Conservation (phyloP, 176 grass and related monocot species). For the Triticum monococcum region DNA sequence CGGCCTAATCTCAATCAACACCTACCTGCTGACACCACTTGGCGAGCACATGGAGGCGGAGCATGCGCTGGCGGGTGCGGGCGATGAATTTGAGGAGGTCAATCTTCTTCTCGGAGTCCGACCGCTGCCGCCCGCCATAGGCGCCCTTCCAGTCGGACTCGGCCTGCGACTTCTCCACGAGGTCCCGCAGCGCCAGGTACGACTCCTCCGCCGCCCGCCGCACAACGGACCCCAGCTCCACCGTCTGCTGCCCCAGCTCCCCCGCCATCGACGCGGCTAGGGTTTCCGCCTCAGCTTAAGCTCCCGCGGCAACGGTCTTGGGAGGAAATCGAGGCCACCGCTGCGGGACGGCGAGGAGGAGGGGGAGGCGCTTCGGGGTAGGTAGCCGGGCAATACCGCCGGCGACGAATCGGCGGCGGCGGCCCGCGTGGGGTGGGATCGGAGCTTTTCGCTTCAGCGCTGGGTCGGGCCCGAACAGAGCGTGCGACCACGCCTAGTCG, state of each 20-base stretch:
- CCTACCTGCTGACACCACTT: constrained; percentile 99
- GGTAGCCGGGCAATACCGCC: constrained; percentile 16
- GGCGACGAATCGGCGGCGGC: constrained; percentile 24
- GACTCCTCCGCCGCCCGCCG: constrained; percentile 84
- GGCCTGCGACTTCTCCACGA: constrained; percentile 72
- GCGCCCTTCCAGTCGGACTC: constrained; percentile 57
- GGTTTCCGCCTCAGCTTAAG: constrained; percentile 31
- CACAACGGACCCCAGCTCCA: constrained; percentile 84
- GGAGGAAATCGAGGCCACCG: not conserved
- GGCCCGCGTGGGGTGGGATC: not conserved
- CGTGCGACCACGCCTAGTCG: constrained; percentile 1
- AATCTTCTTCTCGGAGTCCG: constrained; percentile 97
- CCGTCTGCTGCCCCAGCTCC: constrained; percentile 87
- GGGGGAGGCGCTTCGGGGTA: not conserved
- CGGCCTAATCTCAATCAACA: not conserved
- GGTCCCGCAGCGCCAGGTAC: constrained; percentile 89
- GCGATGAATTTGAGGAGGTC: constrained; percentile 96
- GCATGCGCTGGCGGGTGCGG: constrained; percentile 96
- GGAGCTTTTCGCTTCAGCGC: constrained; percentile 11
- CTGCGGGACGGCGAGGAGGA: too few relatives aligned
- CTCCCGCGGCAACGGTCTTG: not conserved
- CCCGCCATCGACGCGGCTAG: constrained; percentile 54
- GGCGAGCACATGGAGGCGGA: constrained; percentile 94
- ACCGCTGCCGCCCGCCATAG: constrained; percentile 48
- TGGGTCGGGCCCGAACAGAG: constrained; percentile 15